Base-by-base conservation (phyloP, 2,329 filamentous ascomycete genomes). In the Fusarium penzigii region DNA sequence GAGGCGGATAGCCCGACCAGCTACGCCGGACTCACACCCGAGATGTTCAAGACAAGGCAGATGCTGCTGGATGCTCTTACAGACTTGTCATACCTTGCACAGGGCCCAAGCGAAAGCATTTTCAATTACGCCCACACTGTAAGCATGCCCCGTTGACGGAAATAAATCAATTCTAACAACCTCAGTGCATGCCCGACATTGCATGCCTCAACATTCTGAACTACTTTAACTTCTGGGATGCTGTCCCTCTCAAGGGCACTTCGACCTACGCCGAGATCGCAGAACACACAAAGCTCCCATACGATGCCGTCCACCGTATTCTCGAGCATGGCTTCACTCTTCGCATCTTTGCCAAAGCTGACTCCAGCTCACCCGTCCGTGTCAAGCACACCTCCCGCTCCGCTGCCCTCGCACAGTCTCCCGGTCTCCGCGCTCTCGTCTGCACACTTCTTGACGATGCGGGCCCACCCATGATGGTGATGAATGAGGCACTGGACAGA, bases 221-320 rank as follows among this genome's bases (percentile, higher is more conserved):
- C 61, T 68, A 77, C 55, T 81, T 81, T 61, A 67, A 81, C 58
- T 80, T 82, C 59, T 81, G 77, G 76, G 68, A 71, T 11, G 73
- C 76, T 6, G 77, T 83, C 6, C 78, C 79, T 3, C 47, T 80
- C 1, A 68, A 75, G 20, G 76, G 76, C 14, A 68, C 71, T 4
- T 75, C 77, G 7, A 74, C 76, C 3, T 74, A 74, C 48, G 53
- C 63, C 5, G 72, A 75, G 11, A 73, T 78, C 16, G 68, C 75
- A 14, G 56, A 67, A 29, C 62, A 69, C 29, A 68, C 69, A 2
- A 59, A 64, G 14, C 71, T 77, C 4, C 75, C 75, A 0, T 58
- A 67, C 34, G 71, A 73, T 25, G 70, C 75, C 16, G 72, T 71
- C 32, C 60, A 62, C 25, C 71, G 74, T 16, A 55, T 76, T 17